Percentiles rank a stretch among this genome's conserved stretches.
Conservation (phyloP, 2,329 filamentous ascomycete species). For the Ascochyta clinopodiicola region DNA sequence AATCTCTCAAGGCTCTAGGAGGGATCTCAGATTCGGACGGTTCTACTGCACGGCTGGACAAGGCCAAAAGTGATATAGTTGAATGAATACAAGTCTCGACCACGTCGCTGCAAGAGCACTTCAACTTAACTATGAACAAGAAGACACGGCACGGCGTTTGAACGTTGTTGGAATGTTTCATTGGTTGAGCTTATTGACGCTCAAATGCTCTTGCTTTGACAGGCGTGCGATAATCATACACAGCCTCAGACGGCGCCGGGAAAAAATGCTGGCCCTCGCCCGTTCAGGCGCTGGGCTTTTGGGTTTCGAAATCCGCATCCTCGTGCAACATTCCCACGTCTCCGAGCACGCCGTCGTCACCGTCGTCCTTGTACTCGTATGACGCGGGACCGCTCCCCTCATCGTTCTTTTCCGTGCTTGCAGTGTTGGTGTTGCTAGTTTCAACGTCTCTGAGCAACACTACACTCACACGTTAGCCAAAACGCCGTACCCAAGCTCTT, state of each 20-base stretch:
- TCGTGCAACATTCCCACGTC: slow-evolving; percentile 7
- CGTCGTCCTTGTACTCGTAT: neutral
- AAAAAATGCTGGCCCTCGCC: neutral
- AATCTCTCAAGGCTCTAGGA: no score
- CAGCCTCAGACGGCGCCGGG: slow-evolving; percentile 13
- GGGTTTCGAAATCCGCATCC: neutral
- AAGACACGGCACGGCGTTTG: neutral
- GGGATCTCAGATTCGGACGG: no score
- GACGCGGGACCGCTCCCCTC: neutral
- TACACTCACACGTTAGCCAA: slow-evolving; percentile 22
- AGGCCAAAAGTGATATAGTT: no score
- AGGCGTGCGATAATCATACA: slow-evolving; percentile 24
- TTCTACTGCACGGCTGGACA: no score
- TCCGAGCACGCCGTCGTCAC: slow-evolving; percentile 3
- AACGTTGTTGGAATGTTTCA: slow-evolving; percentile 14
- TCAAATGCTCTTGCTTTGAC: slow-evolving; percentile 18
- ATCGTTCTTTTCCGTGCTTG: slow-evolving; percentile 12
- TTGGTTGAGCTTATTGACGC: slow-evolving; percentile 19
- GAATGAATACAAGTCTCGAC: no score
- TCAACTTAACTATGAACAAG: no score
- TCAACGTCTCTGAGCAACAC: slow-evolving; percentile 13
- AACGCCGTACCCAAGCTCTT: slow-evolving; percentile 32
- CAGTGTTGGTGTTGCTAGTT: slow-evolving; percentile 10
- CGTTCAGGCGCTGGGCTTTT: neutral
- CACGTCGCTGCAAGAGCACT: no score